Conservation (phyloP, 495 filamentous ascomycete species). For the Pyrenula aspistea region DNA sequence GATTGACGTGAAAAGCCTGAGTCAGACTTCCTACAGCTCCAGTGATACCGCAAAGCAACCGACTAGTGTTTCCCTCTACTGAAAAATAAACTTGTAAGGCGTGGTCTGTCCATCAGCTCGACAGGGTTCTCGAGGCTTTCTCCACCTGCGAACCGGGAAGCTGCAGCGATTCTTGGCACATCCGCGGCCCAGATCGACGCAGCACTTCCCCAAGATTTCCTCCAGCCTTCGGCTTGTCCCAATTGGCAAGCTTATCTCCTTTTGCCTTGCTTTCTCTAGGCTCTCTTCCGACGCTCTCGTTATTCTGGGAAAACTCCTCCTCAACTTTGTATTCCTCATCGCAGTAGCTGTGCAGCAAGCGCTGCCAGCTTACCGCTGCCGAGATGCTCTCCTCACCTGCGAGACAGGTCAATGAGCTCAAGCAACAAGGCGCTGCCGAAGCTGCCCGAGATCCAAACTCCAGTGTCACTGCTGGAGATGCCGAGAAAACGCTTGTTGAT, state of each 20-base stretch:
- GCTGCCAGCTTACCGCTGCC: not conserved
- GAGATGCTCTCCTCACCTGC: constrained; percentile 26
- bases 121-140: not conserved
- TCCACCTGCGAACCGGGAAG: not conserved
- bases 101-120: not conserved
- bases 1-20: too few species aligned
- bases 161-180: too few species aligned
- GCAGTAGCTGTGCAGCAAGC: constrained; percentile 1
- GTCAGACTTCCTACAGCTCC: too few species aligned
- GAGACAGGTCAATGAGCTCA: constrained; percentile 48
- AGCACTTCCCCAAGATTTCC: not conserved
- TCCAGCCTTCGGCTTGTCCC: not conserved
- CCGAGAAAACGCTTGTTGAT: constrained; percentile 56
- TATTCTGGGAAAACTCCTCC: not conserved
- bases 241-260: not conserved
- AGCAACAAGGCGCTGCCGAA: constrained; percentile 65
- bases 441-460: constrained; percentile 50
- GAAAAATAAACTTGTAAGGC: too few species aligned
- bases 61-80: too few species aligned
- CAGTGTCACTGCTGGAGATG: constrained; percentile 52
- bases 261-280: not conserved
- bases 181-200: not conserved
- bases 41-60: too few species aligned
- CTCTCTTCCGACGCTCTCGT: not conserved
- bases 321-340: not conserved